Conservation (phyloP, 345 rosid species). For the Hypericum androsaemum region DNA sequence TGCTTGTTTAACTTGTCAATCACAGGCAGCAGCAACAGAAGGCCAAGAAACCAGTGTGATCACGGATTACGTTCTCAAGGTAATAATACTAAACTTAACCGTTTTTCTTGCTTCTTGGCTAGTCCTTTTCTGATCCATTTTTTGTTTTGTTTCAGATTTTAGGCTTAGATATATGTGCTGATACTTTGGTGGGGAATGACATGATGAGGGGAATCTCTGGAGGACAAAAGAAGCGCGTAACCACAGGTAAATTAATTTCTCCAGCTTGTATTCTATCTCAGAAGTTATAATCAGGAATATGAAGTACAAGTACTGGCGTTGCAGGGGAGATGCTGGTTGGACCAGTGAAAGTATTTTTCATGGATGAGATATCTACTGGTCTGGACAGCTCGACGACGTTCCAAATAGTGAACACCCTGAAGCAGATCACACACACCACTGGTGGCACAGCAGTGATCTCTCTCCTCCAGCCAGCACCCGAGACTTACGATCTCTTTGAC, state of each 20-base stretch:
- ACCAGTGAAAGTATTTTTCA: neutral
- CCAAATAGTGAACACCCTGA: neutral
- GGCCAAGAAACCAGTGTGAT: constrained; percentile 1
- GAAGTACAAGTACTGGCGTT: neutral
- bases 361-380: constrained; percentile 1
- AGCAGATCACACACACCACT: neutral
- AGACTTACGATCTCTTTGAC: constrained; percentile 1
- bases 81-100: neutral
- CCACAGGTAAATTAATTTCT: neutral
- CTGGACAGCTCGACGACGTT: constrained; percentile 1
- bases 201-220: neutral
- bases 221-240: constrained; percentile 1
- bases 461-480: constrained; percentile 4
- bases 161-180: neutral
- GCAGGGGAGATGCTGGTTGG: constrained; percentile 3
- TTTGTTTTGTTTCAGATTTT: neutral
- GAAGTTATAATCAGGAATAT: too few species aligned
- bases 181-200: neutral
- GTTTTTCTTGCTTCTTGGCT: neutral
- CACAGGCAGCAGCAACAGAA: constrained; percentile 1
- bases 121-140: neutral
- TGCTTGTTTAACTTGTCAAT: neutral
- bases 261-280: neutral
- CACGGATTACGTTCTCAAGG: constrained; percentile 4
- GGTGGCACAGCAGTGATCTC: neutral